Evolutionary conservation across 768 basidiomycete genomes (phyloP), one percentile per base, ranked within the genome.

Genomic region (Fomitopsis serialis): DNA sequence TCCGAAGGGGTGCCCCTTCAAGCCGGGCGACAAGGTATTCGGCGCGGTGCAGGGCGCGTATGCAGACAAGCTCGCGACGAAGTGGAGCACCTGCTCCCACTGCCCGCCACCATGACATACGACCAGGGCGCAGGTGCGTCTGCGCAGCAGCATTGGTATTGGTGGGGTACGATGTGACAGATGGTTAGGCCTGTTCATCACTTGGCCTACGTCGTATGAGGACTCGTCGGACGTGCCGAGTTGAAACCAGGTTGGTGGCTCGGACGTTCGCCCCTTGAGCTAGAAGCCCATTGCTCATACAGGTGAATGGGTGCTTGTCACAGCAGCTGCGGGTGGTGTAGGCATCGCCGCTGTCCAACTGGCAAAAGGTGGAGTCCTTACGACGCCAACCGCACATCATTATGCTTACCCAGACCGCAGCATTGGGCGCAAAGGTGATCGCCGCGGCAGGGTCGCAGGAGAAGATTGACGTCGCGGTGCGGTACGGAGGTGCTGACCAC

Each of bases 301-400:
- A 89, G 89, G 89, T 21, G 96, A 98, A 71, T 93, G 87, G 81
- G 81, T 97, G 2, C 81, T 99, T 2, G 85, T 98, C 3, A 92
- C 92, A 47, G 96, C 94, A 7, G 90, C 91, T n/a, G 96, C 95
- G 1, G 96, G 96, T 2, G 96, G 94, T 12, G 94, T 98, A 4
- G 95, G 95, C 0, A 84, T 96, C 48, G 84, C 86, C 6, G 95
- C 96, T 7, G 84, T 94, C 17, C 96, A 98, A 65, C 78, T 98
- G 50, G 95, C 92, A 21, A 97, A 97, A 79, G 85, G 92, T 90
- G 32, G 35, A 65, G 57, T 43, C 24, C 21, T 46, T 5, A 35
- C 24, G n/a, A 19, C 34, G 23, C n/a, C 50, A 56, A 21, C 43
- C 11, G 19, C 27, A 6, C 29, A 11, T 6, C 6, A 11, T 32